Evolutionary conservation across 257 asterid species (phyloP).

Genomic region (Eustoma russellianum): DNA sequence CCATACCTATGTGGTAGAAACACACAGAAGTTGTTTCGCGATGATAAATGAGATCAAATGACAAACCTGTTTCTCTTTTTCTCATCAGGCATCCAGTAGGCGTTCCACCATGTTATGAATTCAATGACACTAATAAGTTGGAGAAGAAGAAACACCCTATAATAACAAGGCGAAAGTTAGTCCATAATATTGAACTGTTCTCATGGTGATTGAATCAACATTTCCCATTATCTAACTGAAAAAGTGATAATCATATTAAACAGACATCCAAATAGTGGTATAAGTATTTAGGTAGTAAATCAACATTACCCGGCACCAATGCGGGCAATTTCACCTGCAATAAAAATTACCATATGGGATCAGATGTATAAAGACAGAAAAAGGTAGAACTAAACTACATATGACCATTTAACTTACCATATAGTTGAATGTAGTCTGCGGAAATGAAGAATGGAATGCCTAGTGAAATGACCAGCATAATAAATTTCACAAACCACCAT

Average conservation of each 20-base stretch:
- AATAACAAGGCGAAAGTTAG: background rate
- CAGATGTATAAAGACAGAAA: too few relatives aligned
- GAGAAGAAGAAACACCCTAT: constrained; percentile 71
- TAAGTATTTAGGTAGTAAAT: background rate
- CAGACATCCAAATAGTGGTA: too few relatives aligned
- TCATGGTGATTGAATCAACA: too few relatives aligned
- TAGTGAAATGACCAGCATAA: constrained; percentile 38
- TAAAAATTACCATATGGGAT: background rate
- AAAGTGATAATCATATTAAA: too few relatives aligned
- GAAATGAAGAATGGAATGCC: constrained; percentile 74
- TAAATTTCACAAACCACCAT: constrained; percentile 58
- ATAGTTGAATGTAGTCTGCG: constrained; percentile 54
- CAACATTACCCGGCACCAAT: constrained; percentile 91
- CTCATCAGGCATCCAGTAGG: constrained; percentile 82
- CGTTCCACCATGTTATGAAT: constrained; percentile 91
- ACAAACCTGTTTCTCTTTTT: constrained; percentile 44
- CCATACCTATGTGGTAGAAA: too few relatives aligned
- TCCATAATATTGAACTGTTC: too few relatives aligned
- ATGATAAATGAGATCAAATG: background rate
- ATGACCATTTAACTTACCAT: constrained; percentile 35
- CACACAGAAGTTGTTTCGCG: too few relatives aligned
- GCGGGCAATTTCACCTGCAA: constrained; percentile 83
- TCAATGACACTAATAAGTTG: constrained; percentile 87
- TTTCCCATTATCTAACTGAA: too few relatives aligned
- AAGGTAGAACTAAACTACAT: too few relatives aligned